These are phyloP conservation scores for Neurospora cerealis DNA, from an alignment of 495 filamentous ascomycete genomes.

Conservation along the genomic window DNA sequence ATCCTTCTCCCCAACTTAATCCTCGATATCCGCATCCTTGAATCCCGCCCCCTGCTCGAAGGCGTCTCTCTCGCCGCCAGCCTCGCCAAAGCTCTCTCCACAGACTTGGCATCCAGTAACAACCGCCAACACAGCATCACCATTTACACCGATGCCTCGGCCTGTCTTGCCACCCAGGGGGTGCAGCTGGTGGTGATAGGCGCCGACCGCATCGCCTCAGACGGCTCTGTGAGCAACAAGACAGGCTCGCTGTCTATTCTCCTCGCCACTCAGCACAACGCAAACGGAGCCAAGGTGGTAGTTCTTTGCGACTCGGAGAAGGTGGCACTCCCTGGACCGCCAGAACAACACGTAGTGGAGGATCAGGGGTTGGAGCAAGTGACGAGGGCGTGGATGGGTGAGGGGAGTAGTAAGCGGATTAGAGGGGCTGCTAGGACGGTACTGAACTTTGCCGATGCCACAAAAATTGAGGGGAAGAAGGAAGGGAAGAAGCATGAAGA, in stretches of 20 bases:
- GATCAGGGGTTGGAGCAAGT: conserved; percentile 43
- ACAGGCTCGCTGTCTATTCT: conserved; percentile 50
- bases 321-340: conserved; percentile 35
- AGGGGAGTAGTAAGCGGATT: conserved; percentile 11
- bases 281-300: conserved; percentile 28
- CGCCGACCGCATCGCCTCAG: conserved; percentile 48
- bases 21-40: conserved; percentile 49
- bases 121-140: conserved; percentile 27
- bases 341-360: conserved; percentile 28
- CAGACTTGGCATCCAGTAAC: conserved; percentile 1
- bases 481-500: background rate
- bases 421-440: conserved; percentile 7
- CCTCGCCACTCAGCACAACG: conserved; percentile 36
- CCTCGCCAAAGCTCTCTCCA: conserved; percentile 26
- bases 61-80: conserved; percentile 46
- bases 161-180: conserved; percentile 35
- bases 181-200: conserved; percentile 50
- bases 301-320: conserved; percentile 53
- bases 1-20: background rate
- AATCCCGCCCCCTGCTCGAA: conserved; percentile 58
- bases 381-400: conserved; percentile 32
- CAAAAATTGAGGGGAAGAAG: background rate
- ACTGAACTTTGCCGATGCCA: background rate
- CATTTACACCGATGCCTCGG: conserved; percentile 52
- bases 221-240: conserved; percentile 56